Percentiles rank a stretch among this genome's conserved stretches.
Evolutionary conservation across 352 stramenopile species (phyloP).

Genomic region (Globisporangium cylindrosporum): DNA sequence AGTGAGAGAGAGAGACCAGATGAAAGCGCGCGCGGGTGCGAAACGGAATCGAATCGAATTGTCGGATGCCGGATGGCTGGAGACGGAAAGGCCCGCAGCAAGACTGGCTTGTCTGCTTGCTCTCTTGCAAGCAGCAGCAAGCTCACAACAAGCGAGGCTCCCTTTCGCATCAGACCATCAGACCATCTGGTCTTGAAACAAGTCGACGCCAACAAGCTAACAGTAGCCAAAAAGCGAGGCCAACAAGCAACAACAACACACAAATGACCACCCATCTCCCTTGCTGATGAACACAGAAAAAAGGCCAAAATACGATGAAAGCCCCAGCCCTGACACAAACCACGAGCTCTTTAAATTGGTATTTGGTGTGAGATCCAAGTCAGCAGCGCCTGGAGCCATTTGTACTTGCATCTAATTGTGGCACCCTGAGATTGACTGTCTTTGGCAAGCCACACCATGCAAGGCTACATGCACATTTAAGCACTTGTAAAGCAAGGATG

Average conservation of each 20-base stretch:
- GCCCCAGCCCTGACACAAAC: not conserved
- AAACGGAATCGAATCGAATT: not conserved
- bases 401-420: no score
- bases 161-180: not conserved
- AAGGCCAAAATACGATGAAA: not conserved
- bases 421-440: no score
- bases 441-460: no score
- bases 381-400: not conserved
- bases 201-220: not conserved
- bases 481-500: no score
- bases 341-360: not conserved
- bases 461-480: no score
- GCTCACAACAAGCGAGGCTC: not conserved
- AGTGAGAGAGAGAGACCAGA: conserved; percentile 14
- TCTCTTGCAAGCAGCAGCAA: not conserved
- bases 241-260: not conserved
- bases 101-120: not conserved
- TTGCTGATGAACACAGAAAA: not conserved
- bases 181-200: conserved; percentile 4
- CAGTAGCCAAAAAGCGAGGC: not conserved
- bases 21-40: not conserved
- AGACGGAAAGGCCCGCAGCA: not conserved
- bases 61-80: not conserved
- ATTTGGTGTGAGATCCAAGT: not conserved
- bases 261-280: not conserved